Percentiles rank a stretch among this genome's conserved stretches.
Conservation (phyloP, 306 rosid genomes). For the Quercus bicolor region DNA sequence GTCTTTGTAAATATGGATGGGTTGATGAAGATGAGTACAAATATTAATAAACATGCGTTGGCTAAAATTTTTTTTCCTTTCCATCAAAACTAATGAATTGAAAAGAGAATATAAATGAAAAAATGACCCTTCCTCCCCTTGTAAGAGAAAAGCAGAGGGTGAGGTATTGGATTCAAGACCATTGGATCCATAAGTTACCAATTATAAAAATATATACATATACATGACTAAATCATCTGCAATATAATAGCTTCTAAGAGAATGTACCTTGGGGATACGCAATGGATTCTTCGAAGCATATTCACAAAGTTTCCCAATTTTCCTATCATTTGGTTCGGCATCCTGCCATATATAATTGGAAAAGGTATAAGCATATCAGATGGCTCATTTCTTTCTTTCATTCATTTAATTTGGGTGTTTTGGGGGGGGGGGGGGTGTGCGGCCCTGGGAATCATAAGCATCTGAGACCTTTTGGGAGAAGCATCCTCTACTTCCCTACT, state of each 20-base stretch:
- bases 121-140: no score
- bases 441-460: not conserved
- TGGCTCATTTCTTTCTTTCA: not conserved
- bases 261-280: slow-evolving; percentile 52
- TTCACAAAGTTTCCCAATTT: slow-evolving; percentile 52
- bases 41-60: not conserved
- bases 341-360: slow-evolving; percentile 26
- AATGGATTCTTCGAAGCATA: slow-evolving; percentile 52
- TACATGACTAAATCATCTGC: not conserved
- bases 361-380: slow-evolving; percentile 11
- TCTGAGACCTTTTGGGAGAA: not conserved
- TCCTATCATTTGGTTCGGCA: slow-evolving; percentile 52
- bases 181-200: no score
- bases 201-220: no score
- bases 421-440: not conserved
- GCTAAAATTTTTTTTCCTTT: not conserved
- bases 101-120: not conserved
- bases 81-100: not conserved
- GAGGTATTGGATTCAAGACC: no score
- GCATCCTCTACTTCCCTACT: not conserved
- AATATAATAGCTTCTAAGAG: not conserved
- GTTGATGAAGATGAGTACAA: not conserved
- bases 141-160: no score
- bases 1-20: not conserved
- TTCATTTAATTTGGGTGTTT: not conserved